Evolutionary conservation across 352 stramenopile species (phyloP), one percentile per base, ranked within the genome.

Genomic region (Hyaloperonospora brassicae): DNA sequence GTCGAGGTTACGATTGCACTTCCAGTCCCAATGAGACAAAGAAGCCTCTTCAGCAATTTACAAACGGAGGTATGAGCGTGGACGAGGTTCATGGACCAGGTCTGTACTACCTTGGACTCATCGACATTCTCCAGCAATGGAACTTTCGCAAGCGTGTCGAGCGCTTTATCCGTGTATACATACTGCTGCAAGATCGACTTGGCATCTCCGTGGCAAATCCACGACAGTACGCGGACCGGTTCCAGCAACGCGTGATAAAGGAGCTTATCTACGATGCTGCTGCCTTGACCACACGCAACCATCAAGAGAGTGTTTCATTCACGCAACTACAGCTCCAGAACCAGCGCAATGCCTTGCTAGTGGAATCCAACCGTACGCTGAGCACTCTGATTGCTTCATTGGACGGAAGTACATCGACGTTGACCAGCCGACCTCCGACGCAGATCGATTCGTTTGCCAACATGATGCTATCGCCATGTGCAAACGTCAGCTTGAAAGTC

Each of bases 111-210:
- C 91, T 97, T 68, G 93, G 93, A 1, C 76, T 98, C 24, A 97
- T 98, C 64, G 92, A 98, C 58, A 97, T 98, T 57, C 72, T 98
- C 11, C 90, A 97, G 61, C 87, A 96, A 58, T 98, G 93, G 82
- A 97, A 96, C 54, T 72, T 93, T 0, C 72, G 89, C 25, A 98
- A 98, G 55, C 74, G 87, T 23, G 55, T 94, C 8, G 92, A 98
- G 64, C 76, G 89, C 47, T 88, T 89, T 55, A 50, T 89, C 13
- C 77, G 79, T 27, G 77, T 85, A 3, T 89, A 87, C 50, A 38
- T 92, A 3, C 49, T 86, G 12, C 52, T 84, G 43, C 82, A 92
- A 67, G 79, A 88, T 52, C 69, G 66, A 35, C 69, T 81, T 52
- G 79, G 79, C 2, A 87, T 92, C 50, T 87, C 73, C 2, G 75